Base-by-base conservation (phyloP, 768 basidiomycete genomes). In the Albatrellus ellisii region DNA sequence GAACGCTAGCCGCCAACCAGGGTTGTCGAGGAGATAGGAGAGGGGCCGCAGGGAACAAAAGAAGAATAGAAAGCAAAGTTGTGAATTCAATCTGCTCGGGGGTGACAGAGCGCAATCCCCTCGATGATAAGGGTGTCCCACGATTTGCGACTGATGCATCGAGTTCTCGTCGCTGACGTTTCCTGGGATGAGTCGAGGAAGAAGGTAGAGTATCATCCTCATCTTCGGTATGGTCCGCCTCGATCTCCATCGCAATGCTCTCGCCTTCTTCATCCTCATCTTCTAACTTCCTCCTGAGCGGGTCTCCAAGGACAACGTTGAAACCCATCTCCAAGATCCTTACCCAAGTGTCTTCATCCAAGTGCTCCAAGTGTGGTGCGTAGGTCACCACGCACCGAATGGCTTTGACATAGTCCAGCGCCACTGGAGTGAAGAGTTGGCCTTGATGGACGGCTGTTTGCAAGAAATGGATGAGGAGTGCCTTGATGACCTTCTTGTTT, bases 381-480 rank as follows among this genome's bases (percentile, higher is more conserved):
- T 76, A 80, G 43, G 64, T 63, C 39, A 87, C 62, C 7, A 97
- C 54, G 44, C 62, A 65, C 42, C 73, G 73, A 37, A 95, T 64
- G 0, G 82, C 69, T 56, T 92, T 92, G 43, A 82, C 66, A 57
- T 89, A 92, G 57, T 92, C 77, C 47, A 86, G 59, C 9, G 85
- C 77, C 3, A 89, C 67, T 0, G 78, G 75, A 3, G 63, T 54
- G 46, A 79, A 67, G 11, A 95, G 61, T 26, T 65, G 55, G 27
- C 68, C 65, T 17, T 66, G 62, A 52, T 74, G 53, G 4, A 75
- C 62, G 39, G 90, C 67, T 37, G 69, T 70, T 45, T 74, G 70
- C 10, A 64, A 61, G 33, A 95, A 62, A 54, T 91, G 83, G 7
- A 66, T 66, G 41, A 85, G 63, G 24, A 92, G 49, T 3, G 72